Evolutionary conservation across 2,329 filamentous ascomycete genomes (phyloP), one percentile per base, ranked within the genome.

Genomic region (Cytospora chrysosperma): DNA sequence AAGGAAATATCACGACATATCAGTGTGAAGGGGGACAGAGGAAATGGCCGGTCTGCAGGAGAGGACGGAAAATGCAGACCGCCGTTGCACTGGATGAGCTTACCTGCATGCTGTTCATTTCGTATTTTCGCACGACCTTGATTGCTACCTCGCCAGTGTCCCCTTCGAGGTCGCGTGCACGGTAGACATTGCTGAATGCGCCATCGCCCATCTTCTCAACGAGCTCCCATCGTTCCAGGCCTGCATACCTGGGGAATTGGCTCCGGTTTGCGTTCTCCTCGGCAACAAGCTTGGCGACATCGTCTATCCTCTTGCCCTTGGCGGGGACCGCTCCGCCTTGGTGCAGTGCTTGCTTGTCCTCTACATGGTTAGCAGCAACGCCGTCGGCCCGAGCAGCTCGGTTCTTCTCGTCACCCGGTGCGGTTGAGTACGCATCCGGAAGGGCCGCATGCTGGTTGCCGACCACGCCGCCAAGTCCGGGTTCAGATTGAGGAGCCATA

Each of bases 61-160:
- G 53, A 62, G 34, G 27, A 47, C 13, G n/a, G 9, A 34, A 30
- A 55, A 26, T 27, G 52, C 17, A 37, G 40, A 61, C 62, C 62
- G 52, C 64, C 64, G 55, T 24, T 40, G 47, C 17, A 26, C 51
- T 50, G 61, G 27, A 58, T 54, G 63, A 72, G 89, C 93, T 86
- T 85, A 99, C 95, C 92, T 98, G 95, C 82, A 90, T 93, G 69
- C 89, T 93, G 79, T 97, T 98, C 92, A 99, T 97, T 79, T 99
- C 95, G 75, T 92, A 98, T 80, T 98, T 98, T 73, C 95, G 90
- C 68, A 99, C 95, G 58, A 99, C 95, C 78, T 99, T 99, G 83
- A 99, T 98, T 70, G 94, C 95, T 37, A 95, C 93, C 74, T 98
- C 89, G 69, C 86, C 87, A 67, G 85, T 85, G 67, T 88, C 82